Base-by-base conservation (phyloP, 2,329 filamentous ascomycete genomes). In the Alternaria ventricosa region DNA sequence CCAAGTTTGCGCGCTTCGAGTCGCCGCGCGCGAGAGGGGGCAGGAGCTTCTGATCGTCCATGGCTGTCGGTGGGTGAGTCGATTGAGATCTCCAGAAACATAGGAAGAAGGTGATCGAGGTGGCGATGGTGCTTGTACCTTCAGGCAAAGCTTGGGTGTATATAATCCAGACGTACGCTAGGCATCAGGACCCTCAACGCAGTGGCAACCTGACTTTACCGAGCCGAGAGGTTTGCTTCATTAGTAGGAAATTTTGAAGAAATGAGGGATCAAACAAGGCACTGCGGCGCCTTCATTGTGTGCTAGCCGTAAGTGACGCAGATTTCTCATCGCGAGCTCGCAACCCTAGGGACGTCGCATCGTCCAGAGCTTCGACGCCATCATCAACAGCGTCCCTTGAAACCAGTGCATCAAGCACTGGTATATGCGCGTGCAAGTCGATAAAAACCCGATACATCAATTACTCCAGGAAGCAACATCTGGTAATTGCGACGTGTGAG, bases 21-120 rank as follows among this genome's bases (percentile, higher is more conserved):
- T 51, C 27, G 27, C n/a, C 27, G 4, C n/a, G n/a, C 13, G 27
- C 27, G n/a, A 22, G 18, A 9, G n/a, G 7, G 2, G 47, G 27
- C 5, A 46, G 7, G 20, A 15, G 12, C 11, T 15, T 23, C 7
- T 15, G 20, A 4, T 22, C 18, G 6, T 13, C 44, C 44, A 46
- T n/a, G n/a, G n/a, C n/a, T n/a, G n/a, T n/a, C n/a, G n/a, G n/a
- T n/a, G n/a, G n/a, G n/a, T n/a, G 33, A 23, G 18, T 45, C 3
- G 7, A 2, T 22, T 45, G 43, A 11, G 2, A n/a, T 43, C 41
- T 43, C 41, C 10, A 18, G 41, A 1, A 12, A 20, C 2, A 4
- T 20, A 1, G 9, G 1, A 3, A 20, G 5, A 20, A 12, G 0
- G 2, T 4, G 41, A 5, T 12, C 5, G 10, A 12, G 2, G 0